A percentile compares a stretch with the other conserved stretches of the same genome.
Conservation (phyloP, 805 yeast genomes). For the Metschnikowia borealis region DNA sequence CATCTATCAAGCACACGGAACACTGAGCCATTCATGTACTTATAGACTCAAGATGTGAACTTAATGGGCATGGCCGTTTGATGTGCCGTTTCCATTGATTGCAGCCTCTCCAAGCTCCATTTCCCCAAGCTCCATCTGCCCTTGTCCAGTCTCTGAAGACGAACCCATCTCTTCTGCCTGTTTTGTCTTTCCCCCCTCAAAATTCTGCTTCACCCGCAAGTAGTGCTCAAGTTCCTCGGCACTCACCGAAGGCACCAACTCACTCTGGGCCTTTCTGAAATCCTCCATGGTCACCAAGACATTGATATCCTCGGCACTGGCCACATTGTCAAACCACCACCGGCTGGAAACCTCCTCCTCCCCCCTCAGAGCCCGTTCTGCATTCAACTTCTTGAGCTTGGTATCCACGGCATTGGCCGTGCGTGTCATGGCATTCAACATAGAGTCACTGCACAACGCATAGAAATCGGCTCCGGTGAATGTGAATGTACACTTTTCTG, state of each 20-base stretch:
- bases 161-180: background rate
- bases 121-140: too few species aligned
- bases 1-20: too few species aligned
- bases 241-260: conserved; percentile 80
- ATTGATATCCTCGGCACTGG: conserved; percentile 59
- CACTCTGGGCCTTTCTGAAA: conserved; percentile 69
- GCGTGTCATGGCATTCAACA: conserved; percentile 94
- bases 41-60: too few species aligned
- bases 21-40: too few species aligned
- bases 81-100: too few species aligned
- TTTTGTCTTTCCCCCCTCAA: conserved; percentile 60
- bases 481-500: conserved; percentile 76
- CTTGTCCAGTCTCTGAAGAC: background rate
- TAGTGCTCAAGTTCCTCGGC: conserved; percentile 84
- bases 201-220: conserved; percentile 68
- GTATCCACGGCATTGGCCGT: conserved; percentile 72
- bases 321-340: conserved; percentile 88
- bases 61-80: too few species aligned
- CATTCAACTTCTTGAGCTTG: conserved; percentile 54
- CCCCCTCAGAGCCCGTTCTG: conserved; percentile 23
- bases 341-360: conserved; percentile 55
- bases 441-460: conserved; percentile 92
- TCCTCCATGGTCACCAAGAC: conserved; percentile 71
- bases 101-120: too few species aligned
- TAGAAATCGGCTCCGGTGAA: conserved; percentile 98